These are phyloP conservation scores for Gossypium davidsonii DNA, from an alignment of 441 rosid genomes.

Conservation along the genomic window DNA sequence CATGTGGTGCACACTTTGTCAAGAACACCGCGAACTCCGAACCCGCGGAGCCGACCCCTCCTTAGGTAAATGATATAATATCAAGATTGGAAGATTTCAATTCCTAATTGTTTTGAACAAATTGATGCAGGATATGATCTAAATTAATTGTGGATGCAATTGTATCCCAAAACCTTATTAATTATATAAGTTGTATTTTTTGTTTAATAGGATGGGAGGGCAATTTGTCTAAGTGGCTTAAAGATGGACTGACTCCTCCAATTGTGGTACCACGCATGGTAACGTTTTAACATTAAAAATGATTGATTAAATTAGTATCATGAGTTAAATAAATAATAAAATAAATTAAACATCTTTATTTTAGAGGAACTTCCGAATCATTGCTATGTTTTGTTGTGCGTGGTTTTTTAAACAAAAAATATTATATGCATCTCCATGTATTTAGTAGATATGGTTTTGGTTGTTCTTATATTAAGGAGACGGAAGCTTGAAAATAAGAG, in stretches of 20 bases:
- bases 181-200: neutral
- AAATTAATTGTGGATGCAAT: neutral
- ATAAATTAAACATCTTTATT: neutral
- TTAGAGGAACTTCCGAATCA: too few relatives aligned
- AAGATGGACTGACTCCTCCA: conserved; percentile 37
- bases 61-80: conserved; percentile 15
- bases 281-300: neutral
- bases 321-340: neutral
- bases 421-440: neutral
- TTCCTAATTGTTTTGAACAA: neutral
- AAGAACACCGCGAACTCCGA: conserved; percentile 33
- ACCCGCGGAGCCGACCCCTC: conserved; percentile 34
- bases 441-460: too few relatives aligned
- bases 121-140: neutral
- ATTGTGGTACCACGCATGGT: conserved; percentile 41
- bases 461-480: neutral
- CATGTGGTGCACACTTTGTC: conserved; percentile 33
- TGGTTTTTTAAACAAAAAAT: neutral
- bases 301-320: neutral
- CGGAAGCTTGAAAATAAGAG: neutral
- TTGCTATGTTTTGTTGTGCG: too few relatives aligned
- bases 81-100: neutral
- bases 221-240: conserved; percentile 40
- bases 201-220: conserved; percentile 35
- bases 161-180: neutral